A percentile compares a stretch with the other conserved stretches of the same genome.
phyloP scores from a whole-genome alignment of 2,329 filamentous ascomycete species.

The Helminthosporium solani region DNA sequence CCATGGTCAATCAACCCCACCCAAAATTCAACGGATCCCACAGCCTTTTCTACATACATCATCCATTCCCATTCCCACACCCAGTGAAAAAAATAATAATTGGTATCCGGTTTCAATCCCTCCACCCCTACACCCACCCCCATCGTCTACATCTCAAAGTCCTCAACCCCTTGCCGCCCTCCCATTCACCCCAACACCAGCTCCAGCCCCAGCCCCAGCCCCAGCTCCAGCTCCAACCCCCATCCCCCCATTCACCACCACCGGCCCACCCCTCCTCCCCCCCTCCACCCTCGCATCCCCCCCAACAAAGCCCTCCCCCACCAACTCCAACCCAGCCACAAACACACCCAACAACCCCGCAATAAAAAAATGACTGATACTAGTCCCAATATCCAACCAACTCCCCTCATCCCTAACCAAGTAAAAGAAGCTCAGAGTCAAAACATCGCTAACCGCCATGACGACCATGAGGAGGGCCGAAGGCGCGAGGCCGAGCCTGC shows the following conservation, averaged over 20 bases:
- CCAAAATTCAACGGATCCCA: too few relatives aligned
- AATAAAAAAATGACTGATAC: constrained; percentile 93
- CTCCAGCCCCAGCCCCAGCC: neutral
- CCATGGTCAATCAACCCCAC: too few relatives aligned
- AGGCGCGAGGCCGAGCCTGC: constrained; percentile 76
- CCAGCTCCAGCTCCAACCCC: neutral
- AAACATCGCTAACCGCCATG: constrained; percentile 82
- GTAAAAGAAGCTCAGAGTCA: constrained; percentile 97
- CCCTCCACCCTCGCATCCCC: constrained; percentile 64
- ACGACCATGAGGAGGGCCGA: constrained; percentile 88
- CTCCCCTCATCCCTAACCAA: constrained; percentile 94
- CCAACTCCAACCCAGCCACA: constrained; percentile 80
- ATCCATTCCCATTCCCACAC: too few relatives aligned
- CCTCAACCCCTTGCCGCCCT: too few relatives aligned
- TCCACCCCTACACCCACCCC: too few relatives aligned
- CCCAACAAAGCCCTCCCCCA: constrained; percentile 78
- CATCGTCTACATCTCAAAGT: too few relatives aligned
- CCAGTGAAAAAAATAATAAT: too few relatives aligned
- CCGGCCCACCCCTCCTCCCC: constrained; percentile 3
- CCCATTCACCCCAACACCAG: too few relatives aligned
- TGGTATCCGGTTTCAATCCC: too few relatives aligned
- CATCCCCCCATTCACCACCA: neutral
- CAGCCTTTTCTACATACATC: too few relatives aligned
- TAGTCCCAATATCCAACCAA: constrained; percentile 96
- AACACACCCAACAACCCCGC: constrained; percentile 88